A percentile compares a stretch with the other conserved stretches of the same genome.
Evolutionary conservation across 768 basidiomycete species (phyloP).

Genomic region (Termitomyces sp.): DNA sequence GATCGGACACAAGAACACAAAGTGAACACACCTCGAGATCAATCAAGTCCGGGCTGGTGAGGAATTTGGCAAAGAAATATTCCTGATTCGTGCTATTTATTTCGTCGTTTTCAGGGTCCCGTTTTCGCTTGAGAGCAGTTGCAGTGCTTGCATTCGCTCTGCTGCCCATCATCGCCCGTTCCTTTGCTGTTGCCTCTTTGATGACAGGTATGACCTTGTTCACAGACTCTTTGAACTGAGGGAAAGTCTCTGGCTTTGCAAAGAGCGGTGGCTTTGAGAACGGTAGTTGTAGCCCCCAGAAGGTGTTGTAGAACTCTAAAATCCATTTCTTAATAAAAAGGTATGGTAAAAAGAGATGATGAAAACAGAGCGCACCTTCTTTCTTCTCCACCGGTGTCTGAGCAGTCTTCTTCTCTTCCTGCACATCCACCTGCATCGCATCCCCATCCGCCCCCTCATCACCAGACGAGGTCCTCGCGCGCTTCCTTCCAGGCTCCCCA

Average conservation of each 20-base stretch:
- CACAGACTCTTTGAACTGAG: slow-evolving; percentile 68
- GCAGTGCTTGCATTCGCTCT: slow-evolving; percentile 41
- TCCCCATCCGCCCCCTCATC: slow-evolving; percentile 32
- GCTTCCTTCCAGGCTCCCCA: slow-evolving; percentile 33
- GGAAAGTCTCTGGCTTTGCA: slow-evolving; percentile 51
- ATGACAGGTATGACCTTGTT: slow-evolving; percentile 75
- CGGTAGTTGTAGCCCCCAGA: slow-evolving; percentile 86
- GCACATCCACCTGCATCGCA: slow-evolving; percentile 62
- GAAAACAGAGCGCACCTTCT: slow-evolving; percentile 45
- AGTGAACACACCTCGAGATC: slow-evolving; percentile 71
- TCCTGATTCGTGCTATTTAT: slow-evolving; percentile 47
- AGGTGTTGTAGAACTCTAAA: slow-evolving; percentile 78
- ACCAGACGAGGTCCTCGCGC: slow-evolving; percentile 28
- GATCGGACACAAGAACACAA: neutral
- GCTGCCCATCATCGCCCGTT: slow-evolving; percentile 85
- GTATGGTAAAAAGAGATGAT: neutral
- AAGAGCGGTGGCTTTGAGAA: slow-evolving; percentile 83
- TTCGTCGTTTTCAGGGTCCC: slow-evolving; percentile 59
- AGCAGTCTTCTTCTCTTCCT: slow-evolving; percentile 34
- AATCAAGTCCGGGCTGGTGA: slow-evolving; percentile 83
- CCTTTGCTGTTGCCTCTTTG: slow-evolving; percentile 84
- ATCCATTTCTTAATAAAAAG: neutral
- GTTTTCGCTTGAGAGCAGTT: slow-evolving; percentile 58
- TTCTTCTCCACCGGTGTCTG: slow-evolving; percentile 46
- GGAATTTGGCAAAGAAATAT: slow-evolving; percentile 93